A percentile compares a stretch with the other conserved stretches of the same genome.
phyloP scores from a whole-genome alignment of 2,329 filamentous ascomycete species.

The Cladophialophora immunda region DNA sequence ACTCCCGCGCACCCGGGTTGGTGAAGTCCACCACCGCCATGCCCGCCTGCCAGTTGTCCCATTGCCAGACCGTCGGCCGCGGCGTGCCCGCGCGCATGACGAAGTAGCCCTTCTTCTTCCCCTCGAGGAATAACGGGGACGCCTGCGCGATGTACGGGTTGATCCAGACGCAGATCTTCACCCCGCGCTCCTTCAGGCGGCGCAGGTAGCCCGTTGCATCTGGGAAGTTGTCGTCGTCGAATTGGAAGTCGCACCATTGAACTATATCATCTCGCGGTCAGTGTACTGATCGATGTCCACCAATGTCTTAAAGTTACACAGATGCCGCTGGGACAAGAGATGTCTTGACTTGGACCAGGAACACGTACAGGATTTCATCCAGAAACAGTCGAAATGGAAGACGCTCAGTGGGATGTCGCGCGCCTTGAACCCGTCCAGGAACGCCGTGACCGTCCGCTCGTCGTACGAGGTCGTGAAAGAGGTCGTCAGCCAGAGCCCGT shows the following conservation, averaged over 20 bases:
- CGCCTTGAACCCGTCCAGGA: conserved; percentile 73
- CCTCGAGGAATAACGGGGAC: conserved; percentile 71
- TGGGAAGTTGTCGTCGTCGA: conserved; percentile 73
- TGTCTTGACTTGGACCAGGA: background rate
- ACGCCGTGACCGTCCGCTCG: conserved; percentile 67
- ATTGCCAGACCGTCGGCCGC: conserved; percentile 67
- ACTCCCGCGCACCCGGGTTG: conserved; percentile 71
- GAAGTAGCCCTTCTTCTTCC: conserved; percentile 70
- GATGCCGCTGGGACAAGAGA: background rate
- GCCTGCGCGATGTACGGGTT: conserved; percentile 78
- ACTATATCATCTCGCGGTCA: conserved; percentile 43
- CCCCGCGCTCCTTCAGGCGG: conserved; percentile 68
- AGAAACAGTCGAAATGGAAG: conserved; percentile 81
- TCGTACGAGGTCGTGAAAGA: conserved; percentile 75
- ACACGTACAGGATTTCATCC: conserved; percentile 69
- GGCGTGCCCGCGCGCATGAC: conserved; percentile 74
- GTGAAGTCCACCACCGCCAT: conserved; percentile 80
- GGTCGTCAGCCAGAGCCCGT: conserved; percentile 75
- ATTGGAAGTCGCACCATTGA: conserved; percentile 78
- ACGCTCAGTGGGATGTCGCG: conserved; percentile 73
- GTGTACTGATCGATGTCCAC: background rate
- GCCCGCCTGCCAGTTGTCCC: conserved; percentile 79
- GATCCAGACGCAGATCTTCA: conserved; percentile 79
- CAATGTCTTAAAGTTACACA: background rate
- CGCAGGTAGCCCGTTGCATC: conserved; percentile 71